Base-by-base conservation (phyloP, 495 filamentous ascomycete genomes). In the Penicillium coprophilum region DNA sequence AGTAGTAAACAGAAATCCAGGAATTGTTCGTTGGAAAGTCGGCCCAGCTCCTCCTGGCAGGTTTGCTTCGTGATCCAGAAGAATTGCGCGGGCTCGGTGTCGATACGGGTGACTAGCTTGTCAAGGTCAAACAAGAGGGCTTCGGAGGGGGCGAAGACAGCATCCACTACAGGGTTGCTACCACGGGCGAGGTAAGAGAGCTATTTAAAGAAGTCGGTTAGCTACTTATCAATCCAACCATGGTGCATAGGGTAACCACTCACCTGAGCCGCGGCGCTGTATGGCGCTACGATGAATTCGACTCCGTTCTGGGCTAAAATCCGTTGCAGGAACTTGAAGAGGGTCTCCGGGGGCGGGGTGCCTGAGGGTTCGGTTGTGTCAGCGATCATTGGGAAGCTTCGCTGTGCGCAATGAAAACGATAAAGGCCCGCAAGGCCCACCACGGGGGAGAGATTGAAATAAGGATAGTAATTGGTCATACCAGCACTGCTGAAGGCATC, bases 251-350 rank as follows among this genome's bases (percentile, higher is more conserved):
- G 34, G 31, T 4, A 19, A 2, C 52, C 20, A 46, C 59, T 58
- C 73, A 96, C 91, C 83, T 97, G 93, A 47, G 91, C 89, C 57
- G 88, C 86, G 43, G 93, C 90, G 64, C 86, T 89, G 72, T 92
- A 97, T 4, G 94, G 95, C 13, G 95, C 88, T 48, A 96, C 89
- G 48, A 90, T 82, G 68, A 92, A 96, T 36, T 89, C 80, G 40
- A 96, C 76, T 5, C 80, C 80, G 54, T 85, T 80, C 52, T 88
- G 79, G 53, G 78, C 72, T 31, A 97, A 78, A 31, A 91, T 84
- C 38, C 80, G 75, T 70, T 93, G 90, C 17, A 99, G 74, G 53
- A 88, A 83, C 30, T 82, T 83, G 61, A 86, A 93, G 39, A 92
- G 77, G 40, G 82, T 80, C 67, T 74, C 74, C 71, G 80, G 60